Base-by-base conservation (phyloP, 495 filamentous ascomycete genomes). In the Lentithecium fluviatile region DNA sequence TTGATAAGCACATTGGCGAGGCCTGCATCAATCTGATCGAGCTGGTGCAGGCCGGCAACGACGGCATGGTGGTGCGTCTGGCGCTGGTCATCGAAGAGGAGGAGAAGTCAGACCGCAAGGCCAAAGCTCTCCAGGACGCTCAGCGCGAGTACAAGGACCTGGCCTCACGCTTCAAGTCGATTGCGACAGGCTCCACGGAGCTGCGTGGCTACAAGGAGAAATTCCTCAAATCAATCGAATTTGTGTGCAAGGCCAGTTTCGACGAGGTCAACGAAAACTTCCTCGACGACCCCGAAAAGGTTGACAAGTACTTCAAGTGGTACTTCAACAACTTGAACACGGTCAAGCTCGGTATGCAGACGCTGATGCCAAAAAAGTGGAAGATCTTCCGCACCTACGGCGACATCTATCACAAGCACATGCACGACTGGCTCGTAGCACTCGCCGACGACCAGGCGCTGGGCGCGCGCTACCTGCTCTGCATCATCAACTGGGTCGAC, bases 181-280 rank as follows among this genome's bases (percentile, higher is more conserved):
- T 99, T 74, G 90, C 89, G 1, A 88, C 91, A 58, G 91, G 91
- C 1, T 88, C 91, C 1, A 93, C 94, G 75, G 87, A 89, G 47
- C 81, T 94, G n/a, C 82, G 94, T 59, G 94, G 92, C 0, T 99
- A 99, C 74, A 97, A 97, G 73, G 88, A 96, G 64, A 96, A 95
- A 69, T 96, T 97, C 69, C 67, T 96, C 5, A 79, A 87, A 62
- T 85, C 88, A 8, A 90, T 97, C 67, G 80, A 88, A 64, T 76
- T 87, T 45, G 82, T 83, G 58, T 88, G 86, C 2, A 80, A 88
- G 63, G 80, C 78, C 24, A 85, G 94, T 64, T 90, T 97, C 46
- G 83, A 84, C n/a, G 80, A 82, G 51, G 83, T 82, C 43, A 85
- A 86, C 60, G 80, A 88, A 45, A 79, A 84, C 29, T 97, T 99